Evolutionary conservation across 306 rosid genomes (phyloP), one percentile per base, ranked within the genome.

Genomic region (Benincasa hispida): DNA sequence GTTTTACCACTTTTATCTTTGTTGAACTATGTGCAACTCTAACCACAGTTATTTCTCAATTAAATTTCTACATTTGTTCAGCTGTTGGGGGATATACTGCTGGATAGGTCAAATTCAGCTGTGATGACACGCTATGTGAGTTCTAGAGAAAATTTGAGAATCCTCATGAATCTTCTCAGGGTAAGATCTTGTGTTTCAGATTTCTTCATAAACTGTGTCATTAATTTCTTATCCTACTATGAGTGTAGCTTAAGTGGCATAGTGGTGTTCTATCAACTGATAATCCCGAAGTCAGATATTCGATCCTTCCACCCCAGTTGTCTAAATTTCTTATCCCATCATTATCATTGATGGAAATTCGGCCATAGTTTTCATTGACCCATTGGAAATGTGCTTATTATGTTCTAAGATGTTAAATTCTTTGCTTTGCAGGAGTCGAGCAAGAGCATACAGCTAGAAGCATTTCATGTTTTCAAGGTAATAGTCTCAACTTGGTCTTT

Each of bases 381-480:
- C 34, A 67, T 67, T 67, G 32, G 54, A 41, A 67, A 67, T 45
- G 14, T 45, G 37, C 22, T 6, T 18, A 14, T 42, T 21, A 42
- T 42, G 56, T 21, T 55, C 51, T 68, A 34, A 5, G 13, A 35
- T 65, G 17, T 41, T 78, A 53, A 72, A 69, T 87, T 69, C 76
- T 37, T 27, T 75, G 6, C 1, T 34, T 79, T 79, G 85, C 87
- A 94, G 99, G 99, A 94, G 76, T 86, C 94, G 37, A 94, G 99
- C 91, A 94, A 94, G 87, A 94, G 92, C 92, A 94, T 94, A 80
- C 99, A 92, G 85, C 82, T 92, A 21, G 99, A 94, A 82, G 97
- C 99, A 79, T 94, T 94, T 78, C 99, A 94, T 78, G 96, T 94
- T 75, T 94, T 92, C 82, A 94, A 94, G 99, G 99, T 94, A 87